A percentile compares a stretch with the other conserved stretches of the same genome.
phyloP scores from a whole-genome alignment of 78 protist species.

The Diacronema lutheri region DNA sequence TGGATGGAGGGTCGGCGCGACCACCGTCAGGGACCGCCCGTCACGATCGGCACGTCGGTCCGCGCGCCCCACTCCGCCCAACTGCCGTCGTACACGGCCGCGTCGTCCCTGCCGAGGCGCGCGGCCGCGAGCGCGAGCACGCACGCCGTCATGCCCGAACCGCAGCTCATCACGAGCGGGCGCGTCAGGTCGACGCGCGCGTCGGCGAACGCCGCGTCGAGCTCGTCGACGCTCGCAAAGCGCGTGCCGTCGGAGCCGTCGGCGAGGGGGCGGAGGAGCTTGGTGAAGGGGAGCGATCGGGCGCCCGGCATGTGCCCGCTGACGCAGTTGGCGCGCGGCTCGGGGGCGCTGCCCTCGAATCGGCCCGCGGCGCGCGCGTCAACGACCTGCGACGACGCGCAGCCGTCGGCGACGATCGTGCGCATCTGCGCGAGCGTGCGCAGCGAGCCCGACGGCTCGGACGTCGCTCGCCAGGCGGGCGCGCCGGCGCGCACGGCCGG shows the following conservation, averaged over 20 bases:
- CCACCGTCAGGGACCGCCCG: no score
- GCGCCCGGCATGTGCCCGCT: constrained; percentile 9
- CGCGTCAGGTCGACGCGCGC: background rate
- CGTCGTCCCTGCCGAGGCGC: background rate
- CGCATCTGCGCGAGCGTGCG: background rate
- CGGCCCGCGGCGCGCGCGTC: background rate
- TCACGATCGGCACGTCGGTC: no score
- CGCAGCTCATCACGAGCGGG: background rate
- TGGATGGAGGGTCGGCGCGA: no score
- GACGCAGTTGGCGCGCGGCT: background rate
- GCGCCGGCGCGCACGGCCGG: no score
- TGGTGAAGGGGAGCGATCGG: background rate
- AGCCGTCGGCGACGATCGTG: background rate
- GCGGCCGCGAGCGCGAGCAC: background rate
- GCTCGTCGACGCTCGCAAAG: background rate
- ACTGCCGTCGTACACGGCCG: background rate
- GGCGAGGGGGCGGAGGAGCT: background rate
- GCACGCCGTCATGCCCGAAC: background rate
- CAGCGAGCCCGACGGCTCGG: background rate
- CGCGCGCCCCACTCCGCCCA: constrained; percentile 3
- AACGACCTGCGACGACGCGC: background rate
- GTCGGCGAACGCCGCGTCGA: background rate
- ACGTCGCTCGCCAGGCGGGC: background rate
- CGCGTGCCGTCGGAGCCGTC: no score
- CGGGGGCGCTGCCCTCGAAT: background rate